Evolutionary conservation across 106 monocot genomes (phyloP).

Genomic region (Iris macrosiphon): DNA sequence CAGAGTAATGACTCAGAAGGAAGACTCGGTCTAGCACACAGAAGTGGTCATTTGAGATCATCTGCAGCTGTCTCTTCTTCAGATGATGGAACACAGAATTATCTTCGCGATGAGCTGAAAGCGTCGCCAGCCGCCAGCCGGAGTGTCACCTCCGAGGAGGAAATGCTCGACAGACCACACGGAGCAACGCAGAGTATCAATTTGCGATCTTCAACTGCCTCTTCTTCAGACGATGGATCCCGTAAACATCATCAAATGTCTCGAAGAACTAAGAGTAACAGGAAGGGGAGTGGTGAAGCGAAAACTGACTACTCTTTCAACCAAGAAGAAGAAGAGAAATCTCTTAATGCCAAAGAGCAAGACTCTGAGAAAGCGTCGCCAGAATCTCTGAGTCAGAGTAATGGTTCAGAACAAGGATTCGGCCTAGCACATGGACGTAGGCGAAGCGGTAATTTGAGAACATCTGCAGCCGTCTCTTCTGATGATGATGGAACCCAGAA

Average conservation of each 20-base stretch:
- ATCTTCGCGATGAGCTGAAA: background rate
- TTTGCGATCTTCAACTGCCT: background rate
- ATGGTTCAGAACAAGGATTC: too few species aligned
- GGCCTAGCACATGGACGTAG: too few species aligned
- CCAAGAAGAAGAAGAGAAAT: background rate
- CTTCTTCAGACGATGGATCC: conserved; percentile 26
- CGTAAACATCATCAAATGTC: conserved; percentile 15
- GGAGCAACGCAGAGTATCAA: background rate
- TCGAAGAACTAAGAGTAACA: conserved; percentile 20
- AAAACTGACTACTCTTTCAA: background rate
- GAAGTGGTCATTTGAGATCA: too few species aligned
- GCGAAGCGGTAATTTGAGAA: too few species aligned
- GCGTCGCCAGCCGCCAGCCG: background rate
- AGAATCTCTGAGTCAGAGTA: too few species aligned
- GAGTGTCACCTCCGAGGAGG: conserved; percentile 7
- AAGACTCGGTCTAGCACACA: too few species aligned
- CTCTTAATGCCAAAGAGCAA: background rate
- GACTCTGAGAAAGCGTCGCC: background rate
- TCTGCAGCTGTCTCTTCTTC: too few species aligned
- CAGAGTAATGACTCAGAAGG: too few species aligned
- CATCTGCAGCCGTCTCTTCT: too few species aligned
- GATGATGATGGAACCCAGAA: background rate
- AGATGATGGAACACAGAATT: background rate
- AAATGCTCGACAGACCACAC: background rate
- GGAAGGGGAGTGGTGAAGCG: background rate